phyloP scores from a whole-genome alignment of 2,329 filamentous ascomycete genomes.

The Pseudocercospora fuligena region DNA sequence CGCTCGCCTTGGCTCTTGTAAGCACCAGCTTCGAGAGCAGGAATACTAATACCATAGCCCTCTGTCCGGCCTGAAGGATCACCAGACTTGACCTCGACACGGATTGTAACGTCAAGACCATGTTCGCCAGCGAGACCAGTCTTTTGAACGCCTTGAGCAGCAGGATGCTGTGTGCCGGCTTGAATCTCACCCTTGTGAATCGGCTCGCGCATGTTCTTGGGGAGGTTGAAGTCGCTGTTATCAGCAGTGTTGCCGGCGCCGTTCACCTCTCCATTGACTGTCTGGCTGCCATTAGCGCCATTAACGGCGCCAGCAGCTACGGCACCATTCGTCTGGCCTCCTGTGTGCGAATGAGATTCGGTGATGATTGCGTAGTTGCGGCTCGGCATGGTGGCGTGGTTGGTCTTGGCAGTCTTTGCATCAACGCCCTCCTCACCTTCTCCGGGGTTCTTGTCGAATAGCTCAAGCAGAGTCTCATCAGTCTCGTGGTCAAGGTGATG shows the following conservation, averaged over 20 bases:
- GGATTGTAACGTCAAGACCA: slow-evolving; percentile 54
- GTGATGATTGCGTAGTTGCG: slow-evolving; percentile 69
- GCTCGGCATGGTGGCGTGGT: slow-evolving; percentile 82
- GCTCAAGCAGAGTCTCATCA: slow-evolving; percentile 66
- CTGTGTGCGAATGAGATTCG: slow-evolving; percentile 49
- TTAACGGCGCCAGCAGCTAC: slow-evolving; percentile 23
- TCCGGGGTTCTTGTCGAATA: slow-evolving; percentile 65
- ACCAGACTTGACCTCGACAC: slow-evolving; percentile 53
- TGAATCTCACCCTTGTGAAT: slow-evolving; percentile 77
- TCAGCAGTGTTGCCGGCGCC: slow-evolving; percentile 23
- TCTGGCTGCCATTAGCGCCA: slow-evolving; percentile 37
- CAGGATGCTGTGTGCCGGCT: slow-evolving; percentile 78
- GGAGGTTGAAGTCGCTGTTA: slow-evolving; percentile 47
- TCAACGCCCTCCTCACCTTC: slow-evolving; percentile 48
- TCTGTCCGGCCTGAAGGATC: slow-evolving; percentile 53
- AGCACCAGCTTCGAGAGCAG: slow-evolving; percentile 44
- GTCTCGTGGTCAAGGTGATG: slow-evolving; percentile 67
- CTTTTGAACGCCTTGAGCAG: slow-evolving; percentile 57
- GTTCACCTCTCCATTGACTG: slow-evolving; percentile 28
- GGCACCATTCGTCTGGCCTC: slow-evolving; percentile 35
- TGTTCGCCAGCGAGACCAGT: slow-evolving; percentile 50
- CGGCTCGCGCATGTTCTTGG: slow-evolving; percentile 68
- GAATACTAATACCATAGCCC: slow-evolving; percentile 57
- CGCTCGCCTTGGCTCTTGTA: slow-evolving; percentile 35
- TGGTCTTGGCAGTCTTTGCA: slow-evolving; percentile 70